Evolutionary conservation across 768 basidiomycete species (phyloP).

Genomic region (Hysterangium stoloniferum): DNA sequence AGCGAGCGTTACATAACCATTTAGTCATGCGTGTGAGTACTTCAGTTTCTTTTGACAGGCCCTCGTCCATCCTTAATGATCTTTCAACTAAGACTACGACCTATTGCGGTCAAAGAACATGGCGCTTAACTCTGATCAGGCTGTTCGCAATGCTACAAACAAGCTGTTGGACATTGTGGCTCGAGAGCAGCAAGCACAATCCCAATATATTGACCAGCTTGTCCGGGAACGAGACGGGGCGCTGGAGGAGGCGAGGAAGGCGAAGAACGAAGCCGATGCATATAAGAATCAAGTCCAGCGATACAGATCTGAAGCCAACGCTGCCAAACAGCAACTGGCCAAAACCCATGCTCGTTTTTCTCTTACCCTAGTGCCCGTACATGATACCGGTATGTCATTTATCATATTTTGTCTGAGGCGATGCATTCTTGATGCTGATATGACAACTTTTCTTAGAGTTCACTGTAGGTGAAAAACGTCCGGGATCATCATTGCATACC

Average conservation of each 20-base stretch:
- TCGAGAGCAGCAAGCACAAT: neutral
- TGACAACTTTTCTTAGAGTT: neutral
- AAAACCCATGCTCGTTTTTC: slow-evolving; percentile 3
- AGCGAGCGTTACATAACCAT: too few relatives aligned
- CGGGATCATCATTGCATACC: neutral
- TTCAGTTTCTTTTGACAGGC: too few relatives aligned
- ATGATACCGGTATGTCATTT: neutral
- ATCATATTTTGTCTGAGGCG: neutral
- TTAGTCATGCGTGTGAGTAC: too few relatives aligned
- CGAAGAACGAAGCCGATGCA: neutral
- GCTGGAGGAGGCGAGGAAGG: neutral
- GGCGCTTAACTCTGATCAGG: slow-evolving; percentile 1
- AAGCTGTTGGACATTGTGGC: neutral
- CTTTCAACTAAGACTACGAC: too few relatives aligned
- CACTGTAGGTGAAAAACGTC: neutral
- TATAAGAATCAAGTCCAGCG: neutral
- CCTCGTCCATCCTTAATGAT: too few relatives aligned
- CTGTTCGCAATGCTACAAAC: neutral
- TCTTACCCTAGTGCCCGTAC: slow-evolving; percentile 7
- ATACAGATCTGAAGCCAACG: neutral
- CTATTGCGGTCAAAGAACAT: too few relatives aligned
- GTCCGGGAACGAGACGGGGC: neutral
- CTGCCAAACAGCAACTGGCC: neutral
- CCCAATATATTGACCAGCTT: slow-evolving; percentile 2
- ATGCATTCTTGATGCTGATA: neutral